Percentiles rank a stretch among this genome's conserved stretches.
phyloP scores from a whole-genome alignment of 805 yeast genomes.

The Candida tibetensis region DNA sequence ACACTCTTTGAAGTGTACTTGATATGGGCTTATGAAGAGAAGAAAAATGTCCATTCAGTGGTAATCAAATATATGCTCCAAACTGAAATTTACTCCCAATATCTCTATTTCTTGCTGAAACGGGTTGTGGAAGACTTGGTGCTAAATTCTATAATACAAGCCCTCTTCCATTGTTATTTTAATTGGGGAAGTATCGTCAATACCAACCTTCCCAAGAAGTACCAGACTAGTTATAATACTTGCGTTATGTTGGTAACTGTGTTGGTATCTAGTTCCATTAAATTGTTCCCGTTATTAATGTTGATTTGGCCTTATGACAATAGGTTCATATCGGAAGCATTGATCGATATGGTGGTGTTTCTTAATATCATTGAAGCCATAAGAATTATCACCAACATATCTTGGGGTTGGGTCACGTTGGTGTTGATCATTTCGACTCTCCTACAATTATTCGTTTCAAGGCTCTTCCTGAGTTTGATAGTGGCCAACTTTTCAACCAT shows the following conservation, averaged over 20 bases:
- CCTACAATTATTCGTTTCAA: conserved; percentile 15
- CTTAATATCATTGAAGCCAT: conserved; percentile 64
- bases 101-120: conserved; percentile 51
- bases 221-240: conserved; percentile 34
- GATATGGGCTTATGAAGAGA: conserved; percentile 89
- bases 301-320: conserved; percentile 93
- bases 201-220: conserved; percentile 17
- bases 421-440: conserved; percentile 16
- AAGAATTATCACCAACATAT: conserved; percentile 18
- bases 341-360: conserved; percentile 59
- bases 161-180: conserved; percentile 13
- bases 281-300: conserved; percentile 87
- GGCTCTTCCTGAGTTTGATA: conserved; percentile 12
- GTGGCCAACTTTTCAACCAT: conserved; percentile 14
- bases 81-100: conserved; percentile 48
- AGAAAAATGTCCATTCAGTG: conserved; percentile 34
- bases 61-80: conserved; percentile 22
- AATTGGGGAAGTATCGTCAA: conserved; percentile 21
- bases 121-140: conserved; percentile 47
- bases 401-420: conserved; percentile 14
- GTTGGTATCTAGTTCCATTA: conserved; percentile 72
- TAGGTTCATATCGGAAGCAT: conserved; percentile 57
- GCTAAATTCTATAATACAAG: conserved; percentile 37
- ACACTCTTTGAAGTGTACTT: conserved; percentile 84
- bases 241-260: conserved; percentile 64